Conservation (phyloP, 106 monocot genomes). For the Cymbidium sinense region DNA sequence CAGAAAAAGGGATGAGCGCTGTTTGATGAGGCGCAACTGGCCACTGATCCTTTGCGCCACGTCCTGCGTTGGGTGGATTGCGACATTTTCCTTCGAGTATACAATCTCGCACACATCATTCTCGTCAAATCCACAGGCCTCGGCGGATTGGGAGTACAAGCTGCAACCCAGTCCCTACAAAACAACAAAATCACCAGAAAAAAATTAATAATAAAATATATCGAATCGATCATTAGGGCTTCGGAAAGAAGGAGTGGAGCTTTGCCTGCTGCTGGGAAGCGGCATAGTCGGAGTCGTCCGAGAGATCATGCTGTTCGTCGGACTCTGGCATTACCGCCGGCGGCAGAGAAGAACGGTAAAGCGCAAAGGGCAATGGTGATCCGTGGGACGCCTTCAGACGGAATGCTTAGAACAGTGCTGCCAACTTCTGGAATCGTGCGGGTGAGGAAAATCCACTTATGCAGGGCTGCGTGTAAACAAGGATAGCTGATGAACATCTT, state of each 20-base stretch:
- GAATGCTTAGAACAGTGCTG: too few species aligned
- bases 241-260: neutral
- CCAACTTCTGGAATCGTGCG: too few species aligned
- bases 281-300: conserved; percentile 66
- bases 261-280: conserved; percentile 44
- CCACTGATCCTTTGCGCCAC: conserved; percentile 53
- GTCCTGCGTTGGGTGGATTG: conserved; percentile 55
- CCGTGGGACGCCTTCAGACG: neutral
- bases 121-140: conserved; percentile 10
- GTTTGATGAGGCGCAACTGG: conserved; percentile 40
- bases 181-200: neutral
- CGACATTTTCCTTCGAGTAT: conserved; percentile 50
- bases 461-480: too few species aligned
- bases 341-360: neutral
- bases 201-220: neutral
- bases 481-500: too few species aligned
- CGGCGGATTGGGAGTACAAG: conserved; percentile 19
- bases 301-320: conserved; percentile 50
- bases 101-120: conserved; percentile 25
- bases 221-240: neutral
- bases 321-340: conserved; percentile 4
- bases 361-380: neutral
- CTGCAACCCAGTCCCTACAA: conserved; percentile 17
- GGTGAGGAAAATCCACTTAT: too few species aligned
- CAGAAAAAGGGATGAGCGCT: conserved; percentile 33